A percentile compares a stretch with the other conserved stretches of the same genome.
Conservation (phyloP, 1,284 basidiomycete genomes). For the Puccinia sorghi region DNA sequence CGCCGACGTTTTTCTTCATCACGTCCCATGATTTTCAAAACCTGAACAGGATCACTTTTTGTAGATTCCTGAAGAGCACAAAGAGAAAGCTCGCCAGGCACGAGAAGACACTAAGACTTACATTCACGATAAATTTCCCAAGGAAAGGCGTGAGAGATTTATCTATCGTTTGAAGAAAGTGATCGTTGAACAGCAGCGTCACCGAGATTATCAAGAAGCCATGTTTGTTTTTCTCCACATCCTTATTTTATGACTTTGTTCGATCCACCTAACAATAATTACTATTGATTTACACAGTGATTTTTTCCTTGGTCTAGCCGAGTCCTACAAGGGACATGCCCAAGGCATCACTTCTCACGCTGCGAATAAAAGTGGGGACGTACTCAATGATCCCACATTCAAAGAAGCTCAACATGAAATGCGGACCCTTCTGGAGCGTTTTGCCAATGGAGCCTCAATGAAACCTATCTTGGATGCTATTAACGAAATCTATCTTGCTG, state of each 20-base stretch:
- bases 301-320: slow-evolving; percentile 59
- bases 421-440: slow-evolving; percentile 81
- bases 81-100: slow-evolving; percentile 55
- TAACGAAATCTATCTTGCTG: slow-evolving; percentile 73
- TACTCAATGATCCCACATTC: slow-evolving; percentile 65
- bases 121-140: slow-evolving; percentile 77
- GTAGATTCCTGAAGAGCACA: slow-evolving; percentile 58
- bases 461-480: slow-evolving; percentile 72
- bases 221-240: slow-evolving; percentile 22
- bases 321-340: slow-evolving; percentile 73
- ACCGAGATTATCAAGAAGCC: slow-evolving; percentile 77
- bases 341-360: slow-evolving; percentile 60
- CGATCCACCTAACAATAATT: not conserved
- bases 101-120: slow-evolving; percentile 62
- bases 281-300: slow-evolving; percentile 53
- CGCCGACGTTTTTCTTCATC: not conserved
- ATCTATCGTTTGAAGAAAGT: slow-evolving; percentile 80
- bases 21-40: not conserved
- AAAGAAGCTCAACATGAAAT: slow-evolving; percentile 68
- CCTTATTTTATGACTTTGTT: not conserved
- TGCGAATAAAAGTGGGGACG: slow-evolving; percentile 59
- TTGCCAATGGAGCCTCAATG: slow-evolving; percentile 72
- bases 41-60: slow-evolving; percentile 9
- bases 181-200: slow-evolving; percentile 87
- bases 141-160: slow-evolving; percentile 79